These are phyloP conservation scores for Pichia sporocuriosa DNA, from an alignment of 805 yeast species.

Conservation along the genomic window DNA sequence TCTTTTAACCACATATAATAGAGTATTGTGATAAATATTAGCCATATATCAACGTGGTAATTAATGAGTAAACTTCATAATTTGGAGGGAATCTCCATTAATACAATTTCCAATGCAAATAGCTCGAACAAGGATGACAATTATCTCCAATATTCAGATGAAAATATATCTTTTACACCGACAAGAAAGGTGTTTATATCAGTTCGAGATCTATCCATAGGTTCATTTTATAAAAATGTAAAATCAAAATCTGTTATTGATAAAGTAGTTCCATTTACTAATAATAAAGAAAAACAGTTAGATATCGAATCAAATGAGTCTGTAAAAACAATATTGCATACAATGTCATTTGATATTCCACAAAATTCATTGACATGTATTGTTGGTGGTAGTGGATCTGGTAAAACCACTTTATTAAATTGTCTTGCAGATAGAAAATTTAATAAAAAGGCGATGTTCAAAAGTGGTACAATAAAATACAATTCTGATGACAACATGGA, in stretches of 20 bases:
- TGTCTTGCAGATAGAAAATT: slow-evolving; percentile 47
- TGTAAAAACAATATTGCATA: slow-evolving; percentile 36
- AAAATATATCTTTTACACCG: slow-evolving; percentile 20
- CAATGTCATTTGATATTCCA: slow-evolving; percentile 53
- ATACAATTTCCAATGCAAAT: neutral
- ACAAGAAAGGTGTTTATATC: slow-evolving; percentile 22
- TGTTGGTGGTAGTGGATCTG: slow-evolving; percentile 84
- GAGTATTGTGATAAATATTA: no score
- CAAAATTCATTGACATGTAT: slow-evolving; percentile 67
- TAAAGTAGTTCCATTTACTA: no score
- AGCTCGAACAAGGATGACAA: neutral
- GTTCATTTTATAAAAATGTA: slow-evolving; percentile 10
- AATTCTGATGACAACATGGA: slow-evolving; percentile 30
- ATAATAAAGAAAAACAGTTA: neutral
- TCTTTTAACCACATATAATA: no score
- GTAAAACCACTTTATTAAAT: slow-evolving; percentile 75
- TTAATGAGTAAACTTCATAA: no score
- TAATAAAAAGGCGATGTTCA: slow-evolving; percentile 26
- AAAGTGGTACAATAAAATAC: slow-evolving; percentile 37
- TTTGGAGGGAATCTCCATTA: no score
- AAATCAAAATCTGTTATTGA: no score
- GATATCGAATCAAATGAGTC: slow-evolving; percentile 19
- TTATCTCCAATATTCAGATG: slow-evolving; percentile 4
- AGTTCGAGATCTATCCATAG: slow-evolving; percentile 23
- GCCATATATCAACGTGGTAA: no score